Evolutionary conservation across 2,329 filamentous ascomycete species (phyloP), one percentile per base, ranked within the genome.

Genomic region (Pseudophaeomoniella oleicola): DNA sequence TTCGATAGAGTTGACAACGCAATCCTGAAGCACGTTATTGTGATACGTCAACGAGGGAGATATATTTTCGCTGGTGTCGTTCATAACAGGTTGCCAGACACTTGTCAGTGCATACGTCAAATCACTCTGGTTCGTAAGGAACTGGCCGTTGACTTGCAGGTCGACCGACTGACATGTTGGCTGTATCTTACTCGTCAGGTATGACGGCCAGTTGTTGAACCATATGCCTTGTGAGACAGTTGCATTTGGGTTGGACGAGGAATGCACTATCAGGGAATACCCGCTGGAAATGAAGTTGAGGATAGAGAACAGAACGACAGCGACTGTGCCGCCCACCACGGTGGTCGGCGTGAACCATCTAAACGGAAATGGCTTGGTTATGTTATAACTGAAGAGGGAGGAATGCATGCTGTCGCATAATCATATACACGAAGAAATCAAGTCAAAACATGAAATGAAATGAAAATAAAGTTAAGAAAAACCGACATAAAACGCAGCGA

Each of bases 301-400:
- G 6, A 43, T 12, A 4, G 40, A 37, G 27, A 44, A 37, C 12
- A 40, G 34, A n/a, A 36, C 35, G 16, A 42, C 11, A 6, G 32
- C 15, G 29, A 40, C 16, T n/a, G 37, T 16, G 15, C 19, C 22
- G 10, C 37, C 42, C 18, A 40, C 18, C 14, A 44, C 15, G 16
- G 33, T 35, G 19, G 35, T 19, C 5, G 34, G 35, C 16, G 40
- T 43, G 32, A 42, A 43, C 38, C 42, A 44, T 32, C 32, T 19
- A 27, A 37, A 44, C 14, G 42, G 42, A 17, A 36, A 42, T 4
- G 40, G 37, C 16, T 35, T 38, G 12, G 34, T 35, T 16, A 44
- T n/a, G 16, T 14, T 30, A 33, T 44, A 44, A 9, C 10, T 29
- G 34, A 43, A 41, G 18, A 15, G 18, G 13, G 35, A 34, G 4